Percentiles rank a stretch among this genome's conserved stretches.
phyloP scores from a whole-genome alignment of 176 grass and related monocot genomes.

The Chrysopogon serrulatus region DNA sequence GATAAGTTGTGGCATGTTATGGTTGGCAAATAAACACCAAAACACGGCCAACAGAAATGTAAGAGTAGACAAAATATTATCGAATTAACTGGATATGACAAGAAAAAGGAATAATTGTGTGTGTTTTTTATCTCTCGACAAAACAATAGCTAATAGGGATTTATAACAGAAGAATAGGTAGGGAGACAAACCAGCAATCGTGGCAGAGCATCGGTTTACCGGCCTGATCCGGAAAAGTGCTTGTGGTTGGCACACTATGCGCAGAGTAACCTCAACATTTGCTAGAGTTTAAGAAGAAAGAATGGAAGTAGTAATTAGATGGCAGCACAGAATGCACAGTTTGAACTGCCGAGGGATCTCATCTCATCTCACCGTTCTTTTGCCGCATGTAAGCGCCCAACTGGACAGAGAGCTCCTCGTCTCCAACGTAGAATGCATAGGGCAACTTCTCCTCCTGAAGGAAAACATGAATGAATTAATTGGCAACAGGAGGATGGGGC shows the following conservation, averaged over 20 bases:
- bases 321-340: not conserved
- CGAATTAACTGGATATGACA: not conserved
- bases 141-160: not conserved
- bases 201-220: conserved; percentile 81
- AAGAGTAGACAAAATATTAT: not conserved
- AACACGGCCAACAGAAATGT: not conserved
- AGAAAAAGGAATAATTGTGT: not conserved
- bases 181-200: conserved; percentile 65
- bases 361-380: conserved; percentile 53
- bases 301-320: conserved; percentile 10
- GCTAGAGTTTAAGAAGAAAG: conserved; percentile 31
- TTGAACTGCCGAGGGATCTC: not conserved
- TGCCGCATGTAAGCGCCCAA: conserved; percentile 74
- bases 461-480: not conserved
- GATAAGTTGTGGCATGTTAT: not conserved
- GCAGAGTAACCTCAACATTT: conserved; percentile 77
- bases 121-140: not conserved
- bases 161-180: not conserved
- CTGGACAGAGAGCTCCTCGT: conserved; percentile 74
- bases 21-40: not conserved
- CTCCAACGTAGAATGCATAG: conserved; percentile 87
- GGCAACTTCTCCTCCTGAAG: conserved; percentile 84
- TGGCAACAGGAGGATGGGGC: not conserved
- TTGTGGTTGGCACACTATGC: conserved; percentile 88
- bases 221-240: conserved; percentile 86